phyloP scores from a whole-genome alignment of 208 protist genomes.

The Trichomonas vaginalis region DNA sequence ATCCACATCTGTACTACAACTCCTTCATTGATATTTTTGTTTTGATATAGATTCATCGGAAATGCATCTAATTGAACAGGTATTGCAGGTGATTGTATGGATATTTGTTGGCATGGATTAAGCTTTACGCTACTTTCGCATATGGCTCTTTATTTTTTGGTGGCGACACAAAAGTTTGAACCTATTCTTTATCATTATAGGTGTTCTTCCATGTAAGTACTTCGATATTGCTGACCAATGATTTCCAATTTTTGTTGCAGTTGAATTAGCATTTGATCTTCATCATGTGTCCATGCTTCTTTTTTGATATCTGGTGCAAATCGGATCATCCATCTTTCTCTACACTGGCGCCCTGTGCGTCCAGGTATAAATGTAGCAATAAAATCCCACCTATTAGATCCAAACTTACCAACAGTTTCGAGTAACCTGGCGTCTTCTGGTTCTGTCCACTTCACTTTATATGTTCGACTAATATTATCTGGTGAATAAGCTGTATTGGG shows the following conservation, averaged over 20 bases:
- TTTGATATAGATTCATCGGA: too few relatives aligned
- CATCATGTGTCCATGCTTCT: neutral
- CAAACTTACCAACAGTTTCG: neutral
- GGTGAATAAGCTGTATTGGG: too few relatives aligned
- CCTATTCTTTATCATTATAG: neutral
- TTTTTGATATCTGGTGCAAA: neutral
- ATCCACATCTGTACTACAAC: too few relatives aligned
- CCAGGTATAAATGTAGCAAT: neutral
- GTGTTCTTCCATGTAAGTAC: neutral
- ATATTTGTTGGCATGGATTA: too few relatives aligned
- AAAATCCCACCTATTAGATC: neutral
- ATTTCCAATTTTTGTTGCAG: neutral
- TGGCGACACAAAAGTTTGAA: neutral
- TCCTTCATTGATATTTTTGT: too few relatives aligned
- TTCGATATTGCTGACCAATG: neutral
- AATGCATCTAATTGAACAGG: too few relatives aligned
- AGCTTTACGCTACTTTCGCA: too few relatives aligned
- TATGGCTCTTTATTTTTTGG: too few relatives aligned
- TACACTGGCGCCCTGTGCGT: neutral
- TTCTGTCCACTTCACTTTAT: constrained; percentile 29
- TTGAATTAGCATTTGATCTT: neutral
- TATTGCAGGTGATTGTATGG: too few relatives aligned
- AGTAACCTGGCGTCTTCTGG: constrained; percentile 29
- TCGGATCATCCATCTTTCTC: neutral
- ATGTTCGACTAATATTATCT: too few relatives aligned